Conservation (phyloP, 2,329 filamentous ascomycete genomes). For the Fusarium secorum region DNA sequence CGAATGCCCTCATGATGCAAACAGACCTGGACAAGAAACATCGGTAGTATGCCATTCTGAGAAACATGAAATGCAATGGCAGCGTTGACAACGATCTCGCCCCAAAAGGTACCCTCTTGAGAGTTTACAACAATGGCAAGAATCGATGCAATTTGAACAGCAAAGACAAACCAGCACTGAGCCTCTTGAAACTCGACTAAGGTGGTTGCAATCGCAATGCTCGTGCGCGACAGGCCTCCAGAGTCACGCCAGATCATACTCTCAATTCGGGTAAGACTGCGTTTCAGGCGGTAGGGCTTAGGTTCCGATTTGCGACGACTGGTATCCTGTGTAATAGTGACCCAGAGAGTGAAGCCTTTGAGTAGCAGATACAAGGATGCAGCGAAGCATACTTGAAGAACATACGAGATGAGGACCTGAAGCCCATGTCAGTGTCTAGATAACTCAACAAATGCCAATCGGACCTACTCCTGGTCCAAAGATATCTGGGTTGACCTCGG, state of each 20-base stretch:
- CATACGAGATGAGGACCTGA: conserved; percentile 51
- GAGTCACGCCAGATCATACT: conserved; percentile 50
- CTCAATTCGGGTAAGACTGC: conserved; percentile 47
- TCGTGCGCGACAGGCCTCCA: conserved; percentile 48
- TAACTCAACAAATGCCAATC: not conserved
- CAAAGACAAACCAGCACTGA: conserved; percentile 52
- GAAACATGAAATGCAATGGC: conserved; percentile 50
- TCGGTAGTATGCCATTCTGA: conserved; percentile 49
- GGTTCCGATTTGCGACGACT: conserved; percentile 28
- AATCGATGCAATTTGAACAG: conserved; percentile 51
- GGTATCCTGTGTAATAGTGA: conserved; percentile 44
- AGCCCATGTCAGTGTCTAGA: conserved; percentile 9
- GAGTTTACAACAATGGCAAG: conserved; percentile 53
- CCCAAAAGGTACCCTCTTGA: conserved; percentile 51
- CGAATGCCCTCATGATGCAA: conserved; percentile 51
- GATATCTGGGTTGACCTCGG: conserved; percentile 51
- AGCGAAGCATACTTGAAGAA: conserved; percentile 50
- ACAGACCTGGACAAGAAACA: conserved; percentile 50
- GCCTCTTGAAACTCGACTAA: conserved; percentile 53
- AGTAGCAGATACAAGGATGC: conserved; percentile 46
- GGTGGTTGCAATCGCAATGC: conserved; percentile 51
- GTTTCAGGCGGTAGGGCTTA: conserved; percentile 38
- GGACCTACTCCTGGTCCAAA: conserved; percentile 50
- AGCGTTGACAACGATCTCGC: conserved; percentile 50
- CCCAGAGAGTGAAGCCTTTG: conserved; percentile 49